Evolutionary conservation across 148 eudicot genomes (phyloP).

Genomic region (Spergularia marina): DNA sequence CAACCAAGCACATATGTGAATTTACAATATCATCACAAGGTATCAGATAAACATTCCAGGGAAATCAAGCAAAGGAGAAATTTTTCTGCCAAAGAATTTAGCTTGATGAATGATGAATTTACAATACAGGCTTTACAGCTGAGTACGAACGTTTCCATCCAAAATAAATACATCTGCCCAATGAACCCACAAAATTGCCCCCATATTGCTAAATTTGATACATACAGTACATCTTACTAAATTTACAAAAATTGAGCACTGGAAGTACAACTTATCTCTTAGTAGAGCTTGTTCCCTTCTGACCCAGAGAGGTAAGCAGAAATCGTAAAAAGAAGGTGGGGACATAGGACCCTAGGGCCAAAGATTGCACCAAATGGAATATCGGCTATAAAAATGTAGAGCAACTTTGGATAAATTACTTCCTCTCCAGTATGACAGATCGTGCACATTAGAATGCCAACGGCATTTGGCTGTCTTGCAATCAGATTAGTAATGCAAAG

Average conservation of each 20-base stretch:
- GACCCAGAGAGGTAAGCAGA: too few relatives aligned
- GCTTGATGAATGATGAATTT: background rate
- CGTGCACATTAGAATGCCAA: background rate
- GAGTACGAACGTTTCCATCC: background rate
- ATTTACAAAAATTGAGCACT: background rate
- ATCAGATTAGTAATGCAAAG: background rate
- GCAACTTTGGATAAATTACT: background rate
- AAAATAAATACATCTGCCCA: constrained; percentile 2
- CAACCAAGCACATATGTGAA: constrained; percentile 15
- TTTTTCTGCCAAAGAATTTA: background rate
- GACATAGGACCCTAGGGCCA: background rate
- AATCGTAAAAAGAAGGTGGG: too few relatives aligned
- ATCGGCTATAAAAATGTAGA: background rate
- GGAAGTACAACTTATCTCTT: background rate
- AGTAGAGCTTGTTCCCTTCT: background rate
- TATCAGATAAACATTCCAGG: background rate
- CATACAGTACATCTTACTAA: constrained; percentile 9
- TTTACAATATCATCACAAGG: constrained; percentile 5
- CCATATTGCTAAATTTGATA: background rate
- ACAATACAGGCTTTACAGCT: background rate
- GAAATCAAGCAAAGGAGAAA: background rate
- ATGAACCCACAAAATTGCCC: constrained; percentile 3
- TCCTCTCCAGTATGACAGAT: background rate
- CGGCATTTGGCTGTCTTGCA: background rate
- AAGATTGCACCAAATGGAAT: background rate